Evolutionary conservation across 345 rosid species (phyloP), one percentile per base, ranked within the genome.

Genomic region (Physaria fendleri): DNA sequence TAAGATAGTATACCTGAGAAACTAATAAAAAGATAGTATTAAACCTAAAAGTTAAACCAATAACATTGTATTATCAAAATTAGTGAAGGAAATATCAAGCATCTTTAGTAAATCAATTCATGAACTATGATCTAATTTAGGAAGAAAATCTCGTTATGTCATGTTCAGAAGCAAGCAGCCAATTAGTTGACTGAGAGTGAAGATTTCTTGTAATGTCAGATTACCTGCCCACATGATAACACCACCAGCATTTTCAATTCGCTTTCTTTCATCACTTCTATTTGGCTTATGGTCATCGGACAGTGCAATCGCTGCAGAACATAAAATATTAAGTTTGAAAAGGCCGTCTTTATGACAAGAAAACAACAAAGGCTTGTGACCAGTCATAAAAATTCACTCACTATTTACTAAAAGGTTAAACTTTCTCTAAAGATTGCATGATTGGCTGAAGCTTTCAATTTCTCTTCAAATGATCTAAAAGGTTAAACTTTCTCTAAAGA

Each of bases 231-330:
- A 94, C 97, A 90, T 85, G 39, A 94, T 88, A 53, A 87, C 77
- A 13, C 99, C 99, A 32, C 97, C 96, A 50, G 99, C 96, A 56
- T 50, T 90, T 82, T 94, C 97, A 42, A 94, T 90, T 80, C 99
- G 73, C 84, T 90, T 84, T 69, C 99, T 82, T 64, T 90, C 99
- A 65, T 94, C 99, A 41, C 81, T 85, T 84, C 99, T 90, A 46
- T 94, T 94, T 52, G 99, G 97, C 66, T 94, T 94, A 71, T 90
- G 99, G 77, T 94, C 99, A 76, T 90, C 97, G n/a, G 99, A 94
- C 28, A 94, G 85, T 2, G 99, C 84, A 27, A 94, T 90, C 4
- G 95, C 97, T 89, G 76, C 63, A 80, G 22, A 65, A 48, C 49
- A 37, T 41, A 56, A 73, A 69, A 38, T 53, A 62, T 21, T n/a